Evolutionary conservation across 2,329 filamentous ascomycete species (phyloP), one percentile per base, ranked within the genome.

Genomic region (Dissoconium aciculare): DNA sequence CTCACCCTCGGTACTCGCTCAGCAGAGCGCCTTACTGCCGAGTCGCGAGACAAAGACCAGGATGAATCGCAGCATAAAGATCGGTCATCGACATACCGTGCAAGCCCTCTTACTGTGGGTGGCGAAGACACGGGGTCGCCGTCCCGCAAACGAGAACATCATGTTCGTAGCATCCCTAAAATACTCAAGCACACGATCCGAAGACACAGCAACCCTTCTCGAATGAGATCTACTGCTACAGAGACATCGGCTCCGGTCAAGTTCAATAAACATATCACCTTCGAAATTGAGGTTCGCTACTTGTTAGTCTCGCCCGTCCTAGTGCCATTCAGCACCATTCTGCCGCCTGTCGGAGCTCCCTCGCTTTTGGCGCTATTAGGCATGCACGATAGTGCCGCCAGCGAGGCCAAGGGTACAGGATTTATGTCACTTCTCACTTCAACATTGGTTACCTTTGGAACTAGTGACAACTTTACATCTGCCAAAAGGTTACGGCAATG

Each of bases 371-470:
- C 30, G 27, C 27, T 46, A 8, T 23, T 23, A 8, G 19, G 19
- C 8, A 8, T 23, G 19, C n/a, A 8, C 19, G 8, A 23, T 23
- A 23, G 8, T 23, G n/a, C 8, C 37, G 37, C 41, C 23, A 43
- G 43, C 1, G 36, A 27, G 31, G 27, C n/a, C 11, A 33, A 6
- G 17, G 24, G n/a, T 5, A 27, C 33, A 12, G 40, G 43, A 2
- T 73, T 78, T 45, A 57, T 80, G 28, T 55, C 69, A 1, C 51
- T 56, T 19, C 39, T 40, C 2, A 64, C 74, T 44, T 63, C 65
- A 1, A 77, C 77, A 0, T 52, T 93, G 17, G 74, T 71, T 0
- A 54, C 92, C 0, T 92, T 75, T 47, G 87, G 85, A 1, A 71
- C 76, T 30, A 62, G 67, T 3, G 85, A 95, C 52, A 57, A 66